Conservation (phyloP, 1,139 yeast species). For the Nematodospora anomalae region DNA sequence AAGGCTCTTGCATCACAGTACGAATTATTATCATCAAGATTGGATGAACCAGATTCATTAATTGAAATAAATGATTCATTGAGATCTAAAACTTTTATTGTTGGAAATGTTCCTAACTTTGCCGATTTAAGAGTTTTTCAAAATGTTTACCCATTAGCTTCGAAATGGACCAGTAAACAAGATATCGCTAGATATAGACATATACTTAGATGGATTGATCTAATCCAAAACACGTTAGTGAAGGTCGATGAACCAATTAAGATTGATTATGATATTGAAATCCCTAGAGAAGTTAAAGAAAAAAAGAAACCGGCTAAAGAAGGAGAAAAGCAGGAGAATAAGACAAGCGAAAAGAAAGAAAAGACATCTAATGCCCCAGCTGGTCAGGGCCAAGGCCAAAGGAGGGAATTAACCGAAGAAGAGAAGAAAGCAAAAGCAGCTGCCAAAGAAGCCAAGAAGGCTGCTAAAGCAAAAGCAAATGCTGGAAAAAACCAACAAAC, state of each 20-base stretch:
- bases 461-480: constrained; percentile 76
- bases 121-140: constrained; percentile 72
- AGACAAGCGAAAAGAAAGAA: constrained; percentile 61
- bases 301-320: constrained; percentile 42
- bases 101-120: constrained; percentile 62
- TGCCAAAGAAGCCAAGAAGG: constrained; percentile 64
- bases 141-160: constrained; percentile 59
- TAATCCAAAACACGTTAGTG: constrained; percentile 68
- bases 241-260: constrained; percentile 53
- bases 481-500: constrained; percentile 62
- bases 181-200: constrained; percentile 67
- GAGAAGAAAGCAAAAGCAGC: constrained; percentile 60
- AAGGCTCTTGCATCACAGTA: constrained; percentile 82
- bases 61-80: constrained; percentile 66
- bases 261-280: constrained; percentile 58
- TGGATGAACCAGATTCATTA: constrained; percentile 55
- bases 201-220: constrained; percentile 86
- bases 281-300: constrained; percentile 59
- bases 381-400: constrained; percentile 19
- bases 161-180: constrained; percentile 54
- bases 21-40: constrained; percentile 64
- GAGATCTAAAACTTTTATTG: constrained; percentile 66
- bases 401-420: constrained; percentile 48
- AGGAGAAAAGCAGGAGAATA: constrained; percentile 23
- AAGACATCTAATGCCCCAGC: constrained; percentile 33